Evolutionary conservation across 805 yeast species (phyloP).

Genomic region (Debaryomyces prosopidis): DNA sequence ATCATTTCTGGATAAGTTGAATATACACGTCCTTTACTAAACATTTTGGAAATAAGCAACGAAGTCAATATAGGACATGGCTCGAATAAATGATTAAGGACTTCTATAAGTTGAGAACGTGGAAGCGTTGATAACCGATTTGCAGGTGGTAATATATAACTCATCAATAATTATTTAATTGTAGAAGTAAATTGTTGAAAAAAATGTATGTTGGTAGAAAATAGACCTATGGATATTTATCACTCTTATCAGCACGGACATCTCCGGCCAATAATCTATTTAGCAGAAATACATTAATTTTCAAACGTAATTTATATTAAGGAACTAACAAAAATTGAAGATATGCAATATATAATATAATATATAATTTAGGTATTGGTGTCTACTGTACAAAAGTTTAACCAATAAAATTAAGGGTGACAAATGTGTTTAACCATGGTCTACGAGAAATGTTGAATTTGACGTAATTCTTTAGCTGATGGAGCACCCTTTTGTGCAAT

Average conservation of each 20-base stretch:
- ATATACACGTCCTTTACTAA: constrained; percentile 13
- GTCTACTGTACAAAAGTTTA: not conserved
- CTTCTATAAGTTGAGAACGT: constrained; percentile 28
- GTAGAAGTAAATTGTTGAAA: not conserved
- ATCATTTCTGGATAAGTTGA: constrained; percentile 38
- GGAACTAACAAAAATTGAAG: constrained; percentile 1
- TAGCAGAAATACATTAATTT: not conserved
- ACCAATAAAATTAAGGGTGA: not conserved
- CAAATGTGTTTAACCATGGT: not conserved
- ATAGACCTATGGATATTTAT: not conserved
- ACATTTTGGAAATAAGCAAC: constrained; percentile 29
- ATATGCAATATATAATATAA: not conserved
- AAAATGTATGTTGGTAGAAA: not conserved
- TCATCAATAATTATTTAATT: constrained; percentile 1
- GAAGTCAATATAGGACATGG: constrained; percentile 52
- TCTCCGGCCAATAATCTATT: not conserved
- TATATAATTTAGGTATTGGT: not conserved
- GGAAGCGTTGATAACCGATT: constrained; percentile 17
- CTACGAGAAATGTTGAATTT: constrained; percentile 44
- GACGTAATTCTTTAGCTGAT: constrained; percentile 44
- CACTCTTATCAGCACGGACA: constrained; percentile 1
- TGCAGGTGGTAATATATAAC: constrained; percentile 30
- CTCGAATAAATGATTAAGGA: constrained; percentile 63
- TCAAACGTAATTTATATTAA: not conserved
- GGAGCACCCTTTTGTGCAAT: constrained; percentile 47